A percentile compares a stretch with the other conserved stretches of the same genome.
Evolutionary conservation across 208 protist genomes (phyloP).

Genomic region (Crithidia brevicula): DNA sequence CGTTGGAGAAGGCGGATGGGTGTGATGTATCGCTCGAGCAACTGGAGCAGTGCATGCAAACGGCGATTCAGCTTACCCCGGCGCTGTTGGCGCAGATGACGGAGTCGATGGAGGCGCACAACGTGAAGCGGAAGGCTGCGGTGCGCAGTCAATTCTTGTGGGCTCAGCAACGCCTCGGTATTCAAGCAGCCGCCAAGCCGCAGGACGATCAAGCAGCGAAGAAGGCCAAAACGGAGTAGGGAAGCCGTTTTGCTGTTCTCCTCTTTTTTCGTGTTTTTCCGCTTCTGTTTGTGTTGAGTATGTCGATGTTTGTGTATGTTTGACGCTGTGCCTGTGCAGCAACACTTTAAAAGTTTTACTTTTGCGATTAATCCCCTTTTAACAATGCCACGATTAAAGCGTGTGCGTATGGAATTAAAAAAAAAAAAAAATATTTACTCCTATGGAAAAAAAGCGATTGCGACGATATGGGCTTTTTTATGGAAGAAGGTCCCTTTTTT

Average conservation of each 20-base stretch:
- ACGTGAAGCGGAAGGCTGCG: conserved; percentile 55
- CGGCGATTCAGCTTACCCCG: conserved; percentile 46
- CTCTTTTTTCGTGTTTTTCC: background rate
- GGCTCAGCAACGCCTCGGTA: conserved; percentile 79
- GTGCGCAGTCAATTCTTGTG: conserved; percentile 81
- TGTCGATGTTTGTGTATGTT: too few species aligned
- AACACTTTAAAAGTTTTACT: too few species aligned
- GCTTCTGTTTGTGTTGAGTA: background rate
- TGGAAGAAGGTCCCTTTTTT: too few species aligned
- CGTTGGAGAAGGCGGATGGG: conserved; percentile 76
- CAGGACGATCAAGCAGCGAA: conserved; percentile 20
- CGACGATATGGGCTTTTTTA: too few species aligned
- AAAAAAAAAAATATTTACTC: too few species aligned
- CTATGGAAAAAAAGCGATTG: too few species aligned
- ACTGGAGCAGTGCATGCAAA: conserved; percentile 59
- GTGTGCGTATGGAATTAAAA: too few species aligned
- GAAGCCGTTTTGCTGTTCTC: conserved; percentile 1
- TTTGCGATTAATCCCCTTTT: background rate
- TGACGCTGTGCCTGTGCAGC: too few species aligned
- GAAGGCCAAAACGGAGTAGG: conserved; percentile 30
- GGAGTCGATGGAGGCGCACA: conserved; percentile 70
- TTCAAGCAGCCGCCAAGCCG: conserved; percentile 34
- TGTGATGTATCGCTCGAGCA: conserved; percentile 54
- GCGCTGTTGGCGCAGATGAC: conserved; percentile 58
- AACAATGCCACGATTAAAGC: too few species aligned